phyloP scores from a whole-genome alignment of 2,329 filamentous ascomycete species.

The Lasiodiplodia sp. region DNA sequence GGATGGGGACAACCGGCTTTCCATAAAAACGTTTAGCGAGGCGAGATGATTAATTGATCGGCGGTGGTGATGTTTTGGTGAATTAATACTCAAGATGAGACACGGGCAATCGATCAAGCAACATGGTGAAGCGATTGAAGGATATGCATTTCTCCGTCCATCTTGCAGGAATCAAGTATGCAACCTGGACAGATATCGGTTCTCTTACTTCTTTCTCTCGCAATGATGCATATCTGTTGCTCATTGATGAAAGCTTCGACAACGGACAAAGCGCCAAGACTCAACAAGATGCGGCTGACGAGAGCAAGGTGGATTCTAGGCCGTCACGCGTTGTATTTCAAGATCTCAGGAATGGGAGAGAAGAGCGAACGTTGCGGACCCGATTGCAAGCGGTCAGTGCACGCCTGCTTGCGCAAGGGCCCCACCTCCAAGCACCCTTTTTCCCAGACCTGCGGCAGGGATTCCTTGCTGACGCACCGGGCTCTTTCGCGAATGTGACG shows the following conservation, averaged over 20 bases:
- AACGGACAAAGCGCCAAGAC: neutral
- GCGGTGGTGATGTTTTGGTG: neutral
- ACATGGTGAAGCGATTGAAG: neutral
- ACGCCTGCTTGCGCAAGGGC: slow-evolving; percentile 3
- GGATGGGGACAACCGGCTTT: neutral
- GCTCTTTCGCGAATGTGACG: slow-evolving; percentile 11
- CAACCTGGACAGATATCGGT: slow-evolving; percentile 10
- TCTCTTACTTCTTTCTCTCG: neutral
- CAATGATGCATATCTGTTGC: neutral
- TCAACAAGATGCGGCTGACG: neutral
- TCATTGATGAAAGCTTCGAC: neutral
- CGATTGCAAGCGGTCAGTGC: slow-evolving; percentile 3
- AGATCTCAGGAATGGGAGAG: neutral
- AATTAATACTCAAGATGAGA: slow-evolving; percentile 20
- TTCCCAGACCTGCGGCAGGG: slow-evolving; percentile 2
- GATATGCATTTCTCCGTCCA: neutral
- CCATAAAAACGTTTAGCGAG: slow-evolving; percentile 8
- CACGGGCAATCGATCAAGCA: neutral
- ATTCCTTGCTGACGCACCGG: neutral
- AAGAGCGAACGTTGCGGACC: neutral
- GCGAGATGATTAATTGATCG: neutral
- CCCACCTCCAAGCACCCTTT: neutral
- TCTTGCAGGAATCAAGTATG: slow-evolving; percentile 11
- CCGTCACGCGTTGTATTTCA: neutral
- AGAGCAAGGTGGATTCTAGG: neutral